phyloP scores from a whole-genome alignment of 2,329 filamentous ascomycete genomes.

The Colletotrichum sp. region DNA sequence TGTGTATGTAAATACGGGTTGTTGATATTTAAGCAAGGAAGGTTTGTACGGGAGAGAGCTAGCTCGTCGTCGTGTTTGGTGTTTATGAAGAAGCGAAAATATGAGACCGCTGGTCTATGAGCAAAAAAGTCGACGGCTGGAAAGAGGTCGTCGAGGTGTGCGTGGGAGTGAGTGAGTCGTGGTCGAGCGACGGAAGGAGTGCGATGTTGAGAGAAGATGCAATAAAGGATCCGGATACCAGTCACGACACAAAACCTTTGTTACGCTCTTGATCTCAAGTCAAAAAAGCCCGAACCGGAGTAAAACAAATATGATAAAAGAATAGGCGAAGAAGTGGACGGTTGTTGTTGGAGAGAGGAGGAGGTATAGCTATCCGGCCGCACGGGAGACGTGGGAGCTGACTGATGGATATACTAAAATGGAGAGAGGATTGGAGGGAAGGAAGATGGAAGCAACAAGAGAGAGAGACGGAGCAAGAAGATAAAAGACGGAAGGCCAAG shows the following conservation, averaged over 20 bases:
- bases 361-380: constrained; percentile 10
- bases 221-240: constrained; percentile 18
- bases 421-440: not conserved
- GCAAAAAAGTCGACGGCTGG: not conserved
- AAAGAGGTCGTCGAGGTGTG: constrained; percentile 15
- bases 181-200: constrained; percentile 2
- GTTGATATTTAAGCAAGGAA: constrained; percentile 9
- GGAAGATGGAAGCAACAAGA: not conserved
- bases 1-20: not conserved
- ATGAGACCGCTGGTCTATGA: constrained; percentile 19
- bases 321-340: constrained; percentile 16
- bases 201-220: constrained; percentile 2
- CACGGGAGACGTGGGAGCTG: not conserved
- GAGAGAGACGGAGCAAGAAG: constrained; percentile 18
- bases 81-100: constrained; percentile 16
- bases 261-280: not conserved
- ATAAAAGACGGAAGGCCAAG: constrained; percentile 18
- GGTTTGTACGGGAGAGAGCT: constrained; percentile 17
- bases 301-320: constrained; percentile 17
- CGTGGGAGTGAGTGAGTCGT: constrained; percentile 7
- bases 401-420: constrained; percentile 7
- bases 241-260: constrained; percentile 19
- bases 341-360: not conserved
- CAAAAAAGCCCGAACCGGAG: constrained; percentile 8
- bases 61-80: constrained; percentile 17